Conservation (phyloP, 2,329 filamentous ascomycete genomes). For the Zalaria obscura region DNA sequence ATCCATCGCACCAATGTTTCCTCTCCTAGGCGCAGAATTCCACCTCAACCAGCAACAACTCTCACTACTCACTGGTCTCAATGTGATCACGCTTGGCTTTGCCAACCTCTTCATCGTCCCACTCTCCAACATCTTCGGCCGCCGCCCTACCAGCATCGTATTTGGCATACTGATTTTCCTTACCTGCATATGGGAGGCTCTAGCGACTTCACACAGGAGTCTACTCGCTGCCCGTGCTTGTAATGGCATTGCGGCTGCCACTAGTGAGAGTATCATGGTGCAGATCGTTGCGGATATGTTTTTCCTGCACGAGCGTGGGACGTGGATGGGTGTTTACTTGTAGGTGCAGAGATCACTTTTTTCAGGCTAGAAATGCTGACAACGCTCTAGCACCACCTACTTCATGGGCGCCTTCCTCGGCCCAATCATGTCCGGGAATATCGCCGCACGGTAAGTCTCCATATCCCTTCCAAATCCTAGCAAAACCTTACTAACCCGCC, state of each 20-base stretch:
- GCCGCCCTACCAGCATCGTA: conserved; percentile 24
- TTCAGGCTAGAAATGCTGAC: conserved; percentile 8
- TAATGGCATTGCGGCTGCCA: conserved; percentile 28
- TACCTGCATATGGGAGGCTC: conserved; percentile 29
- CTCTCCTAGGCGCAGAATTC: conserved; percentile 25
- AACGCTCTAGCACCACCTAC: conserved; percentile 18
- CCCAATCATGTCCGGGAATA: conserved; percentile 28
- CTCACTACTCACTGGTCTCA: conserved; percentile 26
- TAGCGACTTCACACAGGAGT: conserved; percentile 26
- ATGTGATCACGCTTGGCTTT: conserved; percentile 29
- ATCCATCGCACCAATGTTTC: conserved; percentile 30
- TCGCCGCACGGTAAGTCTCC: conserved; percentile 14
- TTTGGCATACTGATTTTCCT: conserved; percentile 26
- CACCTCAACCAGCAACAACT: conserved; percentile 26
- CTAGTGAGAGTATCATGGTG: conserved; percentile 28
- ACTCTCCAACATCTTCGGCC: conserved; percentile 29
- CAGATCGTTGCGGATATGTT: conserved; percentile 32
- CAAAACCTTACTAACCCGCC: background rate
- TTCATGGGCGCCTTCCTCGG: conserved; percentile 29
- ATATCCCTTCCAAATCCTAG: background rate
- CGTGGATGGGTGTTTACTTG: conserved; percentile 26
- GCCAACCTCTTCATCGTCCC: conserved; percentile 31
- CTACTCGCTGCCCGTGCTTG: conserved; percentile 28
- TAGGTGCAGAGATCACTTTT: too few relatives aligned
- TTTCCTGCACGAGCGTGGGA: conserved; percentile 27